Evolutionary conservation across 768 basidiomycete species (phyloP).

Genomic region (Amanita muscaria): DNA sequence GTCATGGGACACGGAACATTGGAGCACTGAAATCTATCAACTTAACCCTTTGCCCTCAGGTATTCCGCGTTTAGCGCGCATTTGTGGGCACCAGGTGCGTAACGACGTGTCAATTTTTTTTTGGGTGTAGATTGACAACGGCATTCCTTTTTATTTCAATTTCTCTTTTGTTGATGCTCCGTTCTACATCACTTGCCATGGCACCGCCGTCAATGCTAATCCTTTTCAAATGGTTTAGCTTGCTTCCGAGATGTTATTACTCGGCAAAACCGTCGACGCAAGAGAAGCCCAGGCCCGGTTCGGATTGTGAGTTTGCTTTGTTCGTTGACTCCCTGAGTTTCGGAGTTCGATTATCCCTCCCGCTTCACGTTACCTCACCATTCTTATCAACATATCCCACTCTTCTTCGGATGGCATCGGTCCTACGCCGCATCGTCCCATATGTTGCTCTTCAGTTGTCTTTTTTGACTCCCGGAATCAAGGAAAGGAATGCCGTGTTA

Average conservation of each 20-base stretch:
- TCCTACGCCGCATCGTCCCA: background rate
- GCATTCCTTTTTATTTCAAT: constrained; percentile 6
- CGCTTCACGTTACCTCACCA: background rate
- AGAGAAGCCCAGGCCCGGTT: constrained; percentile 60
- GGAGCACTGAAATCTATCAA: too few species aligned
- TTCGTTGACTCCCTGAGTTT: constrained; percentile 2
- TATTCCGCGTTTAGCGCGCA: constrained; percentile 58
- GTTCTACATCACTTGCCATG: constrained; percentile 2
- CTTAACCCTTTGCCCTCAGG: constrained; percentile 23
- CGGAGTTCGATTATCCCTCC: too few species aligned
- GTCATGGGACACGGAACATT: background rate
- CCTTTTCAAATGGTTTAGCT: constrained; percentile 32
- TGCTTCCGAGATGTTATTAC: constrained; percentile 68
- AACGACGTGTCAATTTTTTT: background rate
- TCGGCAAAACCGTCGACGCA: constrained; percentile 62
- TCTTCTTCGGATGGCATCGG: too few species aligned
- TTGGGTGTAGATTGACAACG: background rate
- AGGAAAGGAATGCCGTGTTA: background rate
- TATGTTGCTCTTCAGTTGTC: background rate
- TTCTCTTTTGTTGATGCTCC: background rate
- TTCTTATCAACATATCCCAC: too few species aligned
- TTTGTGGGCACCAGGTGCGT: constrained; percentile 68
- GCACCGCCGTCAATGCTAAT: constrained; percentile 4
- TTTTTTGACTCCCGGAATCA: background rate
- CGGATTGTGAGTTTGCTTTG: constrained; percentile 52